Percentiles rank a stretch among this genome's conserved stretches.
Conservation (phyloP, 2,329 filamentous ascomycete species). For the Nigrograna mackinnonii region DNA sequence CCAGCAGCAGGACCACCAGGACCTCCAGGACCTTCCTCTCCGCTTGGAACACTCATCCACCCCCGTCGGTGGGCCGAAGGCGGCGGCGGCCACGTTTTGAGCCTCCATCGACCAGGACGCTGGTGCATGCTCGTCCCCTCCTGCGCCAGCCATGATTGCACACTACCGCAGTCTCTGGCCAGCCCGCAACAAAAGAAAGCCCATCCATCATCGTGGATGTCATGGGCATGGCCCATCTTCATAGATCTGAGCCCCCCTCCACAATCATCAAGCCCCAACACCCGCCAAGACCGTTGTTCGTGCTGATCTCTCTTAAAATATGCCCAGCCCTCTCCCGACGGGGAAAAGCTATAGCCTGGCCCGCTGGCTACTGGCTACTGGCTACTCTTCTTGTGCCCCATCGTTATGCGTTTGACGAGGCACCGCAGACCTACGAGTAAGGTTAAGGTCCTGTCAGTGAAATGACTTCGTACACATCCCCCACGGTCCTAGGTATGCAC, state of each 20-base stretch:
- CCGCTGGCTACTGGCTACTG: background rate
- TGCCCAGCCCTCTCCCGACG: background rate
- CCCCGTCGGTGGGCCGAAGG: slow-evolving; percentile 12
- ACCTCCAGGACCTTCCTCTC: slow-evolving; percentile 2
- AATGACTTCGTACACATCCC: slow-evolving; percentile 27
- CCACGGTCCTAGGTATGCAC: slow-evolving; percentile 26
- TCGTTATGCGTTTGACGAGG: slow-evolving; percentile 8
- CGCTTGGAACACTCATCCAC: background rate
- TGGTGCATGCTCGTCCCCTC: too few relatives aligned
- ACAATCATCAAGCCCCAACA: too few relatives aligned
- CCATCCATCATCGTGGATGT: too few relatives aligned
- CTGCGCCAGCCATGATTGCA: too few relatives aligned
- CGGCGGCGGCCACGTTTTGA: slow-evolving; percentile 36
- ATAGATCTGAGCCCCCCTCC: too few relatives aligned
- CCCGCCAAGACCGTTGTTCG: slow-evolving; percentile 12
- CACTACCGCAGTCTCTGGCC: too few relatives aligned
- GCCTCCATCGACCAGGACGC: slow-evolving; percentile 22
- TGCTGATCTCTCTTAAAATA: slow-evolving; percentile 7
- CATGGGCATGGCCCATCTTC: too few relatives aligned
- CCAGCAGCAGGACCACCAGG: slow-evolving; percentile 9
- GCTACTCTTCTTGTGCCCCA: background rate
- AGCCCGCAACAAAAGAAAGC: too few relatives aligned
- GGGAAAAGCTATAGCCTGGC: background rate
- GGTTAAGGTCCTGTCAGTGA: slow-evolving; percentile 22
- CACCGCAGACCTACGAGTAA: slow-evolving; percentile 24